These are phyloP conservation scores for Herpotrichia juniperi DNA, from an alignment of 2,329 filamentous ascomycete genomes.

Conservation along the genomic window DNA sequence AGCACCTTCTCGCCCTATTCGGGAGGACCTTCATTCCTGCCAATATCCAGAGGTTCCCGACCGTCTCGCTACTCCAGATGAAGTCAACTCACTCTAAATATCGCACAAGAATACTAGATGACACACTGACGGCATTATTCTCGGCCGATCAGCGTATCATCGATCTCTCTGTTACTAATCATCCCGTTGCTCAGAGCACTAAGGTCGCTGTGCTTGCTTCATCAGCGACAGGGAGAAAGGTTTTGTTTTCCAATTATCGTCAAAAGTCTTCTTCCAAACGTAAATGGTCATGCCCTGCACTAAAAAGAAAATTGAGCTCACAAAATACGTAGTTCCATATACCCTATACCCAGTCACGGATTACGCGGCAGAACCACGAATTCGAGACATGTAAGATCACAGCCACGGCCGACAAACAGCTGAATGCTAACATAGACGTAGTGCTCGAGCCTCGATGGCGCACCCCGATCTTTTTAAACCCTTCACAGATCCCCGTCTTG, in stretches of 20 bases:
- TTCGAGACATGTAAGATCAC: conserved; percentile 9
- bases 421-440: conserved; percentile 1
- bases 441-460: conserved; percentile 17
- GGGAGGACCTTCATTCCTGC: conserved; percentile 3
- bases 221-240: conserved; percentile 13
- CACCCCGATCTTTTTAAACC: conserved; percentile 16
- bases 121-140: conserved; percentile 4
- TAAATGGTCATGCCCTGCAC: background rate
- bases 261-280: conserved; percentile 7
- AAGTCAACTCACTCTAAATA: conserved; percentile 11
- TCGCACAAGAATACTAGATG: conserved; percentile 9
- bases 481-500: conserved; percentile 10
- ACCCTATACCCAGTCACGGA: conserved; percentile 12
- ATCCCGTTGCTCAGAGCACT: conserved; percentile 10
- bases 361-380: conserved; percentile 8
- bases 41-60: conserved; percentile 10
- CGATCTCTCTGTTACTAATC: conserved; percentile 1
- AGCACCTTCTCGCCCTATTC: conserved; percentile 7
- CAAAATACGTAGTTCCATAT: conserved; percentile 8
- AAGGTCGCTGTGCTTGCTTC: conserved; percentile 15
- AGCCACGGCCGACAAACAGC: background rate
- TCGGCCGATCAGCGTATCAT: conserved; percentile 8
- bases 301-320: background rate
- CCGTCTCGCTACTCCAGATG: conserved; percentile 2
- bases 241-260: conserved; percentile 17